Conservation (phyloP, 1,284 basidiomycete genomes). For the Macrocystidia cucumis region DNA sequence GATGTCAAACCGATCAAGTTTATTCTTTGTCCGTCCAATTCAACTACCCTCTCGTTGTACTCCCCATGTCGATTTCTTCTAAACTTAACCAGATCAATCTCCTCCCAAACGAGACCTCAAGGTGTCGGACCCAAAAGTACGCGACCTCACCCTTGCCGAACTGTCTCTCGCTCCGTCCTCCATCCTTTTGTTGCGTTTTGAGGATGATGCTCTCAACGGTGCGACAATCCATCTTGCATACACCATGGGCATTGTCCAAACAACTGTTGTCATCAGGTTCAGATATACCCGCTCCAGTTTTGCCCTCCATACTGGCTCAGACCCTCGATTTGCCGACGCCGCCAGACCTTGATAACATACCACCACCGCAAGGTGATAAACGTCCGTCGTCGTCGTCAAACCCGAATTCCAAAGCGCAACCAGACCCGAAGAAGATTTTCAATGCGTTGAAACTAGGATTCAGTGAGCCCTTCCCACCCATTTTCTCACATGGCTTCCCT, state of each 20-base stretch:
- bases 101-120: slow-evolving; percentile 79
- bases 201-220: slow-evolving; percentile 69
- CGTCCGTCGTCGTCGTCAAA: slow-evolving; percentile 7
- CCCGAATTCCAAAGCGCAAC: slow-evolving; percentile 6
- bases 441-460: slow-evolving; percentile 60
- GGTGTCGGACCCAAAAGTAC: slow-evolving; percentile 65
- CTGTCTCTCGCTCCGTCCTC: slow-evolving; percentile 78
- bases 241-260: slow-evolving; percentile 1
- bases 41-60: not conserved
- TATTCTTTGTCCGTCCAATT: slow-evolving; percentile 58
- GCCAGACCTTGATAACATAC: slow-evolving; percentile 24
- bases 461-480: slow-evolving; percentile 27
- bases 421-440: slow-evolving; percentile 53
- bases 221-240: slow-evolving; percentile 9
- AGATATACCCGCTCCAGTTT: slow-evolving; percentile 56
- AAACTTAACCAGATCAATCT: slow-evolving; percentile 47
- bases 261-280: slow-evolving; percentile 26
- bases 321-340: slow-evolving; percentile 59
- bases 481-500: too few relatives aligned
- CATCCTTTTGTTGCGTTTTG: slow-evolving; percentile 69
- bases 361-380: slow-evolving; percentile 14
- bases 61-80: slow-evolving; percentile 3
- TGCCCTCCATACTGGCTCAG: slow-evolving; percentile 41
- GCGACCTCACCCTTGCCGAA: slow-evolving; percentile 58
- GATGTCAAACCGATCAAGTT: slow-evolving; percentile 73